phyloP scores from a whole-genome alignment of 352 stramenopile species.

The Phytophthora ramorum region DNA sequence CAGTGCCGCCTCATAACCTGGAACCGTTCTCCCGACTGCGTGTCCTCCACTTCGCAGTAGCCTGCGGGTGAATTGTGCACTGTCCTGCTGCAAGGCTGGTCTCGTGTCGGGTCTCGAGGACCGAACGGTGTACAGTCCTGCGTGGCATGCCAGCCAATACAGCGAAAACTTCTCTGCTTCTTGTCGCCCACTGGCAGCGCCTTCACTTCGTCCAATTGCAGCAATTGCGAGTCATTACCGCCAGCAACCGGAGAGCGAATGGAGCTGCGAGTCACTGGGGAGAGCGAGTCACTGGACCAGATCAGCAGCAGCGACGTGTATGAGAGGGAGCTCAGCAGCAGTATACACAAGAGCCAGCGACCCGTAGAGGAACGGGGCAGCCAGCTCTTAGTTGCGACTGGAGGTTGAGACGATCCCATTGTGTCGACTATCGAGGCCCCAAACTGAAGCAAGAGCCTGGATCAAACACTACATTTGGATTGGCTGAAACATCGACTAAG shows the following conservation, averaged over 20 bases:
- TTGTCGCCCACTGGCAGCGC: constrained; percentile 23
- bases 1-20: constrained; percentile 41
- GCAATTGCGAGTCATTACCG: neutral
- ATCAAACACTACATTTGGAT: neutral
- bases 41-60: constrained; percentile 54
- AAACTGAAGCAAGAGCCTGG: constrained; percentile 4
- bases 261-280: neutral
- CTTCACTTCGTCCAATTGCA: constrained; percentile 1
- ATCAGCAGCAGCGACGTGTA: constrained; percentile 20
- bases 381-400: neutral
- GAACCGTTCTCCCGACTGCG: constrained; percentile 27
- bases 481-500: neutral
- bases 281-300: constrained; percentile 20
- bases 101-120: constrained; percentile 7
- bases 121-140: constrained; percentile 26
- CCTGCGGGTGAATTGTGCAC: constrained; percentile 29
- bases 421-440: neutral
- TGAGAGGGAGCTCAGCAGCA: constrained; percentile 7
- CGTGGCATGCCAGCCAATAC: constrained; percentile 34
- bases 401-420: constrained; percentile 19
- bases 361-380: neutral
- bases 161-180: constrained; percentile 16
- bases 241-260: neutral
- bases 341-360: constrained; percentile 19
- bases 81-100: constrained; percentile 21